phyloP scores from a whole-genome alignment of 2,329 filamentous ascomycete genomes.

The Fusarium penzigii region DNA sequence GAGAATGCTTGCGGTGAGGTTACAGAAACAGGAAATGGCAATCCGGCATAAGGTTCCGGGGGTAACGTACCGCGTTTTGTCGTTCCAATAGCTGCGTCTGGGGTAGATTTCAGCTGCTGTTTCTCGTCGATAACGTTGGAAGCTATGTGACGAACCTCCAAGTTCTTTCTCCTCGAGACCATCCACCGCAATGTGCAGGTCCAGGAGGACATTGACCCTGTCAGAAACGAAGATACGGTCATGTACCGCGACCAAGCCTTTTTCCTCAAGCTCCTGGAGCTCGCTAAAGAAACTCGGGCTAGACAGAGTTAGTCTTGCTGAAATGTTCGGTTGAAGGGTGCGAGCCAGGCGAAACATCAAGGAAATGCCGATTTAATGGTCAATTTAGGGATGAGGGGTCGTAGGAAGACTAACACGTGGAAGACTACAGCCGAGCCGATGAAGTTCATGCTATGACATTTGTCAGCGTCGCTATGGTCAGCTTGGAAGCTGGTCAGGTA shows the following conservation, averaged over 20 bases:
- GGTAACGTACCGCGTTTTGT: slow-evolving; percentile 37
- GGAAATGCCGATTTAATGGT: slow-evolving; percentile 17
- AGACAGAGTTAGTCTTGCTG: slow-evolving; percentile 25
- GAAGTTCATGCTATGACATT: slow-evolving; percentile 58
- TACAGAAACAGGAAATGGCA: slow-evolving; percentile 11
- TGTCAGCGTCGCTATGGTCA: slow-evolving; percentile 12
- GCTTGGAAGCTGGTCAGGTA: slow-evolving; percentile 9
- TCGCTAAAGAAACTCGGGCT: slow-evolving; percentile 44
- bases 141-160: slow-evolving; percentile 31
- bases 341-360: slow-evolving; percentile 24
- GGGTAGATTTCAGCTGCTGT: slow-evolving; percentile 25
- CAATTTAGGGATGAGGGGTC: slow-evolving; percentile 8
- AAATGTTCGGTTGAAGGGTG: slow-evolving; percentile 16
- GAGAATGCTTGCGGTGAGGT: slow-evolving; percentile 19
- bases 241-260: slow-evolving; percentile 39
- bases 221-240: slow-evolving; percentile 63
- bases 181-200: slow-evolving; percentile 67
- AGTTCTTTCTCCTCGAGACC: slow-evolving; percentile 64
- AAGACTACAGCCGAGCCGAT: slow-evolving; percentile 72
- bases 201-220: slow-evolving; percentile 63
- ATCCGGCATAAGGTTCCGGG: slow-evolving; percentile 15
- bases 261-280: slow-evolving; percentile 39
- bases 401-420: slow-evolving; percentile 48
- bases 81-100: slow-evolving; percentile 36
- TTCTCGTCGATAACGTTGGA: slow-evolving; percentile 23